Base-by-base conservation (phyloP, 2,329 filamentous ascomycete genomes). In the Tricladium varicosporioides region DNA sequence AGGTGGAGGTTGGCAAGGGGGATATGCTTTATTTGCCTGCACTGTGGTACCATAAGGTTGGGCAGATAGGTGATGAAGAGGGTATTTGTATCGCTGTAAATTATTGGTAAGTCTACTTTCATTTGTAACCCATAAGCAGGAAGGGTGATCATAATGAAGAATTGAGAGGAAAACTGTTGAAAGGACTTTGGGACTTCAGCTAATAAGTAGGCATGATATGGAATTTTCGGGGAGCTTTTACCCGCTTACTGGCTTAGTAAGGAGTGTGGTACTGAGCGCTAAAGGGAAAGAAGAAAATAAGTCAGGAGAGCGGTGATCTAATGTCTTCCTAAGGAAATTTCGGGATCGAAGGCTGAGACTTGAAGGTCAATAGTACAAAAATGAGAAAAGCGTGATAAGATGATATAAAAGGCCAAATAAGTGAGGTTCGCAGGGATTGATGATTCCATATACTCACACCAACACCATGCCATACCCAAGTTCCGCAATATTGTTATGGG, bases 31-130 rank as follows among this genome's bases (percentile, higher is more conserved):
- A 94, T 72, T 75, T 94, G 31, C 90, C 90, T 5, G 85, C 88
- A 5, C 82, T 92, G 78, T 94, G 90, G 90, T 89, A 89, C 69
- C 90, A 94, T 69, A 92, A 93, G 69, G 90, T 94, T 4, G 84
- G 82, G 5, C 90, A 94, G 69, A 85, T 81, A 1, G 85, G 83
- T 62, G 79, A 78, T 0, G 75, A 82, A 0, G 88, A 92, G 60
- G 87, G 86, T 0, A 83, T 92, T 32, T 91, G 89, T 44, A 84
- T 88, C 54, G 88, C 90, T 1, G 85, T 92, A 40, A 94, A 94
- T 67, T 93, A 93, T 71, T 94, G 90, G 87, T 87, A 71, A 68
- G 75, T 65, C 11, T 2, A 18, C 40, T 32, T 32, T 53, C 15
- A 9, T 43, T 8, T 36, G 22, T 3, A 4, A 27, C 22, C 7